These are phyloP conservation scores for Centrapalus pauciflorus DNA, from an alignment of 129 eudicot species.

Conservation along the genomic window DNA sequence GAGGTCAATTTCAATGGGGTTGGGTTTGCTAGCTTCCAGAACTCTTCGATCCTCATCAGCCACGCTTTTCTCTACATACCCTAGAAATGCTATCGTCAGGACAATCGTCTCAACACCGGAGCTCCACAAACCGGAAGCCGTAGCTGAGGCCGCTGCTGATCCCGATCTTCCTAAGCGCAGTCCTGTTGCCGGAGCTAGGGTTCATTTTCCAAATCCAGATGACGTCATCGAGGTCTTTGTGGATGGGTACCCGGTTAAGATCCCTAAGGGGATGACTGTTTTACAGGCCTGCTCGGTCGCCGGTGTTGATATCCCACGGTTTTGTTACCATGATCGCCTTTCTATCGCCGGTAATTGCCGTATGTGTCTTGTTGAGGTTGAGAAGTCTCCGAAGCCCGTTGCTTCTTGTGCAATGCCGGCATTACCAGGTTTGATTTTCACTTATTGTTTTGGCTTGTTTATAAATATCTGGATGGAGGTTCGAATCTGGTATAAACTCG, in stretches of 20 bases:
- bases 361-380: slow-evolving; percentile 83
- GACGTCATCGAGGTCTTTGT: slow-evolving; percentile 94
- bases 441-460: background rate
- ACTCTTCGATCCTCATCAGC: slow-evolving; percentile 50
- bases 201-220: slow-evolving; percentile 84
- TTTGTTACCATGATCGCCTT: slow-evolving; percentile 62
- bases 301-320: slow-evolving; percentile 69
- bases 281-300: slow-evolving; percentile 77
- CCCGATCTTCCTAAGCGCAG: slow-evolving; percentile 59
- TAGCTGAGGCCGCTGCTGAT: slow-evolving; percentile 23
- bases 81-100: slow-evolving; percentile 23
- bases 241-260: slow-evolving; percentile 93
- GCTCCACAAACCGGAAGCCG: slow-evolving; percentile 59
- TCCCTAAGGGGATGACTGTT: slow-evolving; percentile 91
- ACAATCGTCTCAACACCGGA: slow-evolving; percentile 70
- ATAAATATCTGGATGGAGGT: background rate
- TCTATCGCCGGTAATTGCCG: slow-evolving; percentile 78
- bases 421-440: slow-evolving; percentile 19
- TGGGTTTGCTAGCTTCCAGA: slow-evolving; percentile 66
- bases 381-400: slow-evolving; percentile 80
- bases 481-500: background rate
- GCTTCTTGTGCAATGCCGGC: slow-evolving; percentile 86
- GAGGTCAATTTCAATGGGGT: slow-evolving; percentile 47
- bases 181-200: slow-evolving; percentile 82
- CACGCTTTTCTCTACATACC: slow-evolving; percentile 8